Conservation (phyloP, 2,329 filamentous ascomycete genomes). For the Apiospora phragmitis region DNA sequence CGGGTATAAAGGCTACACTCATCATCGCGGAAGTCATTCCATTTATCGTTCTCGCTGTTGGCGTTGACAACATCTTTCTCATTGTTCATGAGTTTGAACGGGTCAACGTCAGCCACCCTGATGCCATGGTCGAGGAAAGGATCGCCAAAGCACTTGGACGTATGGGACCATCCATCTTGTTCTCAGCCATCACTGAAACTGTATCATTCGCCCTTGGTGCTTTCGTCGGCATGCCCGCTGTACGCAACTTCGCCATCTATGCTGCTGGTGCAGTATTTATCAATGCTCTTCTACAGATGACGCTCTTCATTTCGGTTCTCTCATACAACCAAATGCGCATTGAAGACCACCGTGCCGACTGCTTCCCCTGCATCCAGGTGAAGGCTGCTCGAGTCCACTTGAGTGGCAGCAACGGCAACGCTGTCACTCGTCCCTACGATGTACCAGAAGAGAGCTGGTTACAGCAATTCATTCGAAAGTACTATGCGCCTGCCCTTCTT, state of each 20-base stretch:
- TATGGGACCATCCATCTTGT: constrained; percentile 94
- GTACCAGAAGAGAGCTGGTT: constrained; percentile 80
- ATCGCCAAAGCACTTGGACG: constrained; percentile 87
- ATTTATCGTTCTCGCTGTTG: constrained; percentile 93
- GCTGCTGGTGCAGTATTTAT: constrained; percentile 95
- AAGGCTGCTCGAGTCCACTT: constrained; percentile 71
- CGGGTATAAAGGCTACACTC: constrained; percentile 88
- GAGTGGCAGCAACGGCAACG: constrained; percentile 59
- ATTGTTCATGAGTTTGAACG: constrained; percentile 98
- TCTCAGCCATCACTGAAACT: constrained; percentile 94
- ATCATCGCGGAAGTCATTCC: constrained; percentile 99
- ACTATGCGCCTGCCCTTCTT: constrained; percentile 81
- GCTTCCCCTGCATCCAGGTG: constrained; percentile 85
- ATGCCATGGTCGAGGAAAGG: constrained; percentile 82
- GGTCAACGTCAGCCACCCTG: constrained; percentile 87
- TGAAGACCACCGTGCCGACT: constrained; percentile 85
- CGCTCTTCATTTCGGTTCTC: constrained; percentile 92
- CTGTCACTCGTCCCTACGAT: constrained; percentile 63
- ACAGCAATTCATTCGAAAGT: constrained; percentile 86
- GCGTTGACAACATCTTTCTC: constrained; percentile 98
- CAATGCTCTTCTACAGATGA: constrained; percentile 95
- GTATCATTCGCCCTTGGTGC: constrained; percentile 89
- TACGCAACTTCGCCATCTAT: constrained; percentile 95
- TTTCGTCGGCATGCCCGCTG: constrained; percentile 96
- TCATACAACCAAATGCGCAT: constrained; percentile 89